Conservation (phyloP, 2,329 filamentous ascomycete genomes). For the Sarocladiaceae sp. region DNA sequence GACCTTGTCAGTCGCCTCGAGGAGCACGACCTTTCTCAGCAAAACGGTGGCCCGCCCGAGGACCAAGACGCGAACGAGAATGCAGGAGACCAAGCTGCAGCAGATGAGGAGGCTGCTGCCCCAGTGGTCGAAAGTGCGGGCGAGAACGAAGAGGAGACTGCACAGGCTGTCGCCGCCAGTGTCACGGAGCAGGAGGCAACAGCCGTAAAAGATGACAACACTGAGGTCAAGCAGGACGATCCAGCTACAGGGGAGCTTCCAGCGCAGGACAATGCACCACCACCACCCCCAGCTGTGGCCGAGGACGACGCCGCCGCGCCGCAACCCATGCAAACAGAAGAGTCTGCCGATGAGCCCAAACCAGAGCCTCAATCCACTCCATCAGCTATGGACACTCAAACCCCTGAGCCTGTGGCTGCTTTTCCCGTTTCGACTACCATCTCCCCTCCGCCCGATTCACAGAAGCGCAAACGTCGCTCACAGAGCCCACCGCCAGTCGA, state of each 20-base stretch:
- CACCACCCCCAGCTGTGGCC: slow-evolving; percentile 10
- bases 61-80: slow-evolving; percentile 16
- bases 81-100: slow-evolving; percentile 11
- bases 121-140: background rate
- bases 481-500: slow-evolving; percentile 51
- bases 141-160: no score
- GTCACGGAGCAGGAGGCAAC: slow-evolving; percentile 17
- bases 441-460: slow-evolving; percentile 34
- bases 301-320: slow-evolving; percentile 8
- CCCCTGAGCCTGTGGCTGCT: slow-evolving; percentile 8
- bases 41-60: background rate
- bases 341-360: background rate
- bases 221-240: no score
- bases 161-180: slow-evolving; percentile 14
- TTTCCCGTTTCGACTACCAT: slow-evolving; percentile 23
- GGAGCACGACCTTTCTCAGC: slow-evolving; percentile 25
- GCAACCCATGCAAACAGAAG: background rate
- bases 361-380: background rate
- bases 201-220: slow-evolving; percentile 13
- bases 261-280: slow-evolving; percentile 11
- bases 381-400: background rate
- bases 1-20: slow-evolving; percentile 62
- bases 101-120: background rate
- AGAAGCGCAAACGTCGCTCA: slow-evolving; percentile 63
- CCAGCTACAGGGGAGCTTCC: slow-evolving; percentile 9